Evolutionary conservation across 2,329 filamentous ascomycete genomes (phyloP), one percentile per base, ranked within the genome.

Genomic region (Ceratocystis cacaofunesta): DNA sequence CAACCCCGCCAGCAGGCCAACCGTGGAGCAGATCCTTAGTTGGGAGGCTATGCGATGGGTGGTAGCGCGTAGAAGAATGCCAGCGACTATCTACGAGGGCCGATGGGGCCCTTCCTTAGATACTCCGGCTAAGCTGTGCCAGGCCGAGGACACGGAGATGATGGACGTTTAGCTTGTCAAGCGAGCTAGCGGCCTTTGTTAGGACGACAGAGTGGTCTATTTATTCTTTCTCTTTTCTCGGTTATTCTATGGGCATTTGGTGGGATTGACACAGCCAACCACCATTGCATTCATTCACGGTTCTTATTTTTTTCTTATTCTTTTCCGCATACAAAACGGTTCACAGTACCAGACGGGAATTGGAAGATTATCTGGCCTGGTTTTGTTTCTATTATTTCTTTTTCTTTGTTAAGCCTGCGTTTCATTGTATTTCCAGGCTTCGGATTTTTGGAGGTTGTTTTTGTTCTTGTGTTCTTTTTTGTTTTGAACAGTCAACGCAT

Each of bases 11-110:
- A 78, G 85, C 62, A 88, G 94, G 64, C 94, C 92, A 3, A 83
- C 81, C 1, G 83, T 90, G 28, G 81, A 87, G 63, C 83, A 95
- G 69, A 77, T 99, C 10, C 81, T 96, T 60, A 77, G 82, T 58
- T 82, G 86, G 1, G 84, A 86, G 61, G 90, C 90, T 28, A 81
- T 96, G 63, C 82, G 81, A 68, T 99, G 94, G 89, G 87, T 95
- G 41, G 82, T 85, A 65, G 77, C 79, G 62, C 85, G 91, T 68
- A 85, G 91, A 65, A 85, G 88, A 65, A 89, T 91, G 10, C 89
- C 91, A 57, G 94, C 94, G n/a, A 96, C 91, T 0, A 86, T 99
- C 64, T 99, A 89, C 71, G 94, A 99, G 76, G 94, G 94, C 68
- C 94, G 90, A 73, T 99, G 92, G 88, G 94, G 94, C 3, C 92